Evolutionary conservation across 495 filamentous ascomycete genomes (phyloP).

Genomic region (Neurospora terricola): DNA sequence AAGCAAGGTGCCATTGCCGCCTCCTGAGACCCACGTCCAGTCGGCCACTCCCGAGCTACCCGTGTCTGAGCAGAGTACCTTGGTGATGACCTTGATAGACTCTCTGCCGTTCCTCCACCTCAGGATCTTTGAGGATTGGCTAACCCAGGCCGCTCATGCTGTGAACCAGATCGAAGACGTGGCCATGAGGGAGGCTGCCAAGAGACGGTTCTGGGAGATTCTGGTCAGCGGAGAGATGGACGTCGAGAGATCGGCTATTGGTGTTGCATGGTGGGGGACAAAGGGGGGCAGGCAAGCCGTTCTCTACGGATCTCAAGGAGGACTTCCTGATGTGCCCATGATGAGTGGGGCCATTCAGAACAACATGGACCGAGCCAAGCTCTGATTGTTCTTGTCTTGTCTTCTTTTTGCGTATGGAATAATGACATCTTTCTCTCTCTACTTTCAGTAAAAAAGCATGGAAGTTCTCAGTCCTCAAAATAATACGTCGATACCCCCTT

Average conservation of each 20-base stretch:
- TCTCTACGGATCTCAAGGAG: constrained; percentile 12
- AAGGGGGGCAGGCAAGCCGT: constrained; percentile 33
- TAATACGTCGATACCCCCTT: background rate
- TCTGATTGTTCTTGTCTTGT: background rate
- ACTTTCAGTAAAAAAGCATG: background rate
- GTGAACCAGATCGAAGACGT: constrained; percentile 53
- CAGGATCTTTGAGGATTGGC: constrained; percentile 52
- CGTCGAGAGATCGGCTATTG: constrained; percentile 69
- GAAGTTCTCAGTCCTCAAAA: background rate
- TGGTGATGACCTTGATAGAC: constrained; percentile 74
- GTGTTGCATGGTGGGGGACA: constrained; percentile 76
- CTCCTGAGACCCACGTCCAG: constrained; percentile 11
- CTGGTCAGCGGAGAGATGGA: constrained; percentile 85
- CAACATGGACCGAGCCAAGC: background rate
- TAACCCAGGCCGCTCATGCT: constrained; percentile 57
- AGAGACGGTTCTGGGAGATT: constrained; percentile 75
- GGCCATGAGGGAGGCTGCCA: constrained; percentile 52
- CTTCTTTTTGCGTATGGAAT: background rate
- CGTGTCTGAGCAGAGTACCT: constrained; percentile 72
- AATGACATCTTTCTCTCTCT: background rate
- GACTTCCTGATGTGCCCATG: constrained; percentile 15
- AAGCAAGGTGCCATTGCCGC: constrained; percentile 28
- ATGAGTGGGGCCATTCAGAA: constrained; percentile 36
- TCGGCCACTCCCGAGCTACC: constrained; percentile 9
- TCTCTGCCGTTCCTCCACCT: constrained; percentile 65